A percentile compares a stretch with the other conserved stretches of the same genome.
These are phyloP conservation scores for Suhomyces faveliae DNA, from an alignment of 805 yeast species.

Conservation along the genomic window DNA sequence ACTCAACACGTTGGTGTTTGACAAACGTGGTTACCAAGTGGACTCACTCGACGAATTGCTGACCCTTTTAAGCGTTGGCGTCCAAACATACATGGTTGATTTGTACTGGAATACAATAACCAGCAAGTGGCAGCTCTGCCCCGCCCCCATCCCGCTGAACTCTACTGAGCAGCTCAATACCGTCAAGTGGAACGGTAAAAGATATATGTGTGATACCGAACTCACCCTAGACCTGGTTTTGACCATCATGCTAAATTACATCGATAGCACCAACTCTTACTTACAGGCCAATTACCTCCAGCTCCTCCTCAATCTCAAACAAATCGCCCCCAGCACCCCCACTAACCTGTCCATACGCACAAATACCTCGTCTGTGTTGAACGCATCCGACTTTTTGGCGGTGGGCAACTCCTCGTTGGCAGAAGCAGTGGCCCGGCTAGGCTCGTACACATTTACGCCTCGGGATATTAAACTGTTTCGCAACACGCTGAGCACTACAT, in stretches of 20 bases:
- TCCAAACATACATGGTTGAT: conserved; percentile 49
- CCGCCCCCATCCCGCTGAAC: conserved; percentile 40
- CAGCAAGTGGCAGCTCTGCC: conserved; percentile 54
- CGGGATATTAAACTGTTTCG: conserved; percentile 16
- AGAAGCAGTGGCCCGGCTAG: conserved; percentile 21
- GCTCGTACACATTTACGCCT: conserved; percentile 28
- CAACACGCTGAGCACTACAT: conserved; percentile 5
- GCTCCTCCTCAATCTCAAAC: conserved; percentile 26
- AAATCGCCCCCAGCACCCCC: not conserved
- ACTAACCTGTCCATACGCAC: conserved; percentile 12
- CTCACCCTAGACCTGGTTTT: conserved; percentile 26
- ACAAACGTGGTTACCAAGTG: conserved; percentile 20
- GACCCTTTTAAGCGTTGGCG: conserved; percentile 39
- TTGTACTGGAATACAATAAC: conserved; percentile 53
- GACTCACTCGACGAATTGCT: conserved; percentile 16
- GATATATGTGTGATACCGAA: conserved; percentile 29
- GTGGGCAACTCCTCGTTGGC: conserved; percentile 31
- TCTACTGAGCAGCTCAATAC: conserved; percentile 13
- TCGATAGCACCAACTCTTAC: conserved; percentile 30
- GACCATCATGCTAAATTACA: conserved; percentile 16
- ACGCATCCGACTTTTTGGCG: not conserved
- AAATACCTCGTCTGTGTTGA: not conserved
- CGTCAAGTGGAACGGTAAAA: conserved; percentile 28
- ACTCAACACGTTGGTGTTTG: conserved; percentile 28
- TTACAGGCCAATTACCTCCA: conserved; percentile 33